Percentiles rank a stretch among this genome's conserved stretches.
These are phyloP conservation scores for Helichrysum umbraculigerum DNA, from an alignment of 129 eudicot species.

Conservation along the genomic window DNA sequence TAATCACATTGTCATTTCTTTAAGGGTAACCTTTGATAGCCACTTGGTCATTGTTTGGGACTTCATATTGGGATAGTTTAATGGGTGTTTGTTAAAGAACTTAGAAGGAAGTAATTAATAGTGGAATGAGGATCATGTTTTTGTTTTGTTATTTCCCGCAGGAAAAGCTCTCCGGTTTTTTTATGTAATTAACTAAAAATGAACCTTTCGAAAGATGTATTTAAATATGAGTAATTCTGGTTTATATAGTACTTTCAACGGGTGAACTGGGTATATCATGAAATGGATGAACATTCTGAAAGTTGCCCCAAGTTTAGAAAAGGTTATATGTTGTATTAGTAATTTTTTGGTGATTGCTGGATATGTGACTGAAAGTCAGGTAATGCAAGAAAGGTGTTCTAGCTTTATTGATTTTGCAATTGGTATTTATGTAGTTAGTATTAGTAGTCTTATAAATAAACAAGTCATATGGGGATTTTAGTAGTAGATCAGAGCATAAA, in stretches of 20 bases:
- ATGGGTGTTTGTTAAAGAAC: not conserved
- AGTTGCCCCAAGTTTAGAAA: not conserved
- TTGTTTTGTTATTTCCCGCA: not conserved
- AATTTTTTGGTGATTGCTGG: not conserved
- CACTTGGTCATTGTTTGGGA: not conserved
- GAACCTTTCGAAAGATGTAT: not conserved
- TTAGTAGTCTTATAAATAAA: not conserved
- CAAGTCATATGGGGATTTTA: not conserved
- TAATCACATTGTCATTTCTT: not conserved
- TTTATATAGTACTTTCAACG: not conserved
- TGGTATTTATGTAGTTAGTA: not conserved
- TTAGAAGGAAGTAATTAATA: not conserved
- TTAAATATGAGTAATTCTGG: not conserved
- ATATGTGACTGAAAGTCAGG: not conserved
- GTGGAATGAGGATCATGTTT: not conserved
- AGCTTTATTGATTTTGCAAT: not conserved
- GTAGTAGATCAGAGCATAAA: not conserved
- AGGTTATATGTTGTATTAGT: too few relatives aligned
- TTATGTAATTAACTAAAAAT: too few relatives aligned
- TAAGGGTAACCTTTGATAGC: not conserved
- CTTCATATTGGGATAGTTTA: not conserved
- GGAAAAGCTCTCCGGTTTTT: not conserved
- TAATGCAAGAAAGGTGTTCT: not conserved
- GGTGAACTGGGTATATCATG: not conserved
- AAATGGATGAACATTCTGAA: not conserved